Base-by-base conservation (phyloP, 1,139 yeast species). In the Lodderomyces beijingensis region DNA sequence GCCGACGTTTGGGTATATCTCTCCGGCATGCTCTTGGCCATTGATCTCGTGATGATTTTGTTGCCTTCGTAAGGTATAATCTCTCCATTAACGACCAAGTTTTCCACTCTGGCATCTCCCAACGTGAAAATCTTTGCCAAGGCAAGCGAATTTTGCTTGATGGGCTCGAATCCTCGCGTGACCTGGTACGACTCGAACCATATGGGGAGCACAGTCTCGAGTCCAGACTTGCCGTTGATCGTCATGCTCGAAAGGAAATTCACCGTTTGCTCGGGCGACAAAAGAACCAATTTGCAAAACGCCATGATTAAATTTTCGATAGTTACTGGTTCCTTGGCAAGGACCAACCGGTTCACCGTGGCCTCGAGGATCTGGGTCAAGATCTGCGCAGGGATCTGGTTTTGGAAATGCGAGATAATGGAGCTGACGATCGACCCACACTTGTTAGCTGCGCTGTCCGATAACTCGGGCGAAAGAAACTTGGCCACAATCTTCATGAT, bases 181-280 rank as follows among this genome's bases (percentile, higher is more conserved):
- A 82, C 77, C 47, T 85, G 93, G 56, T 85, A 89, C 2, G 88
- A 74, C 23, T 77, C 77, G 33, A 89, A 71, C 96, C 97, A 89
- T 35, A 83, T 79, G 4, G 81, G 80, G 12, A 57, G 43, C 11
- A 57, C 44, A 6, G 55, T 39, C 19, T 47, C 47, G 30, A 57
- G 47, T 4, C 59, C 59, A 4, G 50, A 43, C 36, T 45, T 45
- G 3, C 15, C 22, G n/a, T 31, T 30, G 2, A 39, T 25, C 16
- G 28, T 20, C 15, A 47, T 42, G 21, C 47, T 44, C 13, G 30
- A 27, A 32, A 88, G 64, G 40, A 85, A 78, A 31, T 75, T 65
- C 4, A 88, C 61, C 35, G 84, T 78, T 16, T 77, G 78, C 12
- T 53, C 51, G 0, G 88, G 77, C 16, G 87, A 77, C 6, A 70